A percentile compares a stretch with the other conserved stretches of the same genome.
These are phyloP conservation scores for Fusarium luffae DNA, from an alignment of 2,329 filamentous ascomycete genomes.

Conservation along the genomic window DNA sequence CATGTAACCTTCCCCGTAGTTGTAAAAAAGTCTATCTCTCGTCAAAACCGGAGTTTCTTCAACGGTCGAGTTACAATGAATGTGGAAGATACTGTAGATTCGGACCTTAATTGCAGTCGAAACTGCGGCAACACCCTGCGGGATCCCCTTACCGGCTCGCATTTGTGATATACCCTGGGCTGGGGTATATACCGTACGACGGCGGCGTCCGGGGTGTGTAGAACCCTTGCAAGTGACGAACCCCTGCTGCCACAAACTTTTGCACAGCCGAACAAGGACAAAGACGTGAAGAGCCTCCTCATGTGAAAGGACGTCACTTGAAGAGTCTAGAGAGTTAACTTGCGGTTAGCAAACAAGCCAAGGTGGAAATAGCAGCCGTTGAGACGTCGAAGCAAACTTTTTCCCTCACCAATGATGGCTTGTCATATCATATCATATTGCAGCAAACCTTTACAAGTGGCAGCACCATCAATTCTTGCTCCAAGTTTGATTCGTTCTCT, in stretches of 20 bases:
- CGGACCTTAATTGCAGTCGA: not conserved
- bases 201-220: slow-evolving; percentile 18
- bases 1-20: slow-evolving; percentile 25
- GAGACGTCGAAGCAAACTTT: not conserved
- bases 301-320: not conserved
- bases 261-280: not conserved
- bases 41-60: not conserved
- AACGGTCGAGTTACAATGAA: not conserved
- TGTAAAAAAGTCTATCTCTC: not conserved
- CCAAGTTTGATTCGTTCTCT: not conserved
- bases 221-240: slow-evolving; percentile 9
- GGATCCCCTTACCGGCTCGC: slow-evolving; percentile 1
- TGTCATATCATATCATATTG: slow-evolving; percentile 13
- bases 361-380: slow-evolving; percentile 5
- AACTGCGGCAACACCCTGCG: slow-evolving; percentile 10
- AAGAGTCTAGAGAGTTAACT: not conserved
- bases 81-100: not conserved
- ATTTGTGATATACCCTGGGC: not conserved
- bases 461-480: slow-evolving; percentile 2
- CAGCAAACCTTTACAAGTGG: not conserved
- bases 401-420: not conserved
- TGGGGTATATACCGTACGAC: slow-evolving; percentile 33
- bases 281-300: slow-evolving; percentile 12
- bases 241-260: slow-evolving; percentile 30
- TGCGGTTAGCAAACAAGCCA: not conserved